Evolutionary conservation across 306 rosid species (phyloP).

Genomic region (Gynostemma pentaphyllum): DNA sequence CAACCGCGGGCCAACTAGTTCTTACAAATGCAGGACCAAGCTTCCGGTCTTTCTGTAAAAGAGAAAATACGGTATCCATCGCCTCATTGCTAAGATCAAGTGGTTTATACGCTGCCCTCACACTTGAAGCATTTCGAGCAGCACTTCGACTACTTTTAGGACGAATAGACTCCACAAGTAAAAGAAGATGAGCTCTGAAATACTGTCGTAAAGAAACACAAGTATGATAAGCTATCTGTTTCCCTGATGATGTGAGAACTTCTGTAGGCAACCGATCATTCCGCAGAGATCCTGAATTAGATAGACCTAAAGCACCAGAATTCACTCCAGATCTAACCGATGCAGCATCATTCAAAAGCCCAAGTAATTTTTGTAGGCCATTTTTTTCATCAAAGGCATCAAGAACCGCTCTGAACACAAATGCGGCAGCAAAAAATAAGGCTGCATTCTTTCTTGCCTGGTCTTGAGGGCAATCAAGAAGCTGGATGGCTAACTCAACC

Average conservation of each 20-base stretch:
- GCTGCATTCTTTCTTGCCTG: conserved; percentile 94
- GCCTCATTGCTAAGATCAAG: conserved; percentile 90
- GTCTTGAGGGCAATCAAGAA: conserved; percentile 81
- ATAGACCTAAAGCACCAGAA: conserved; percentile 59
- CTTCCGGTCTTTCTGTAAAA: conserved; percentile 90
- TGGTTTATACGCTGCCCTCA: conserved; percentile 89
- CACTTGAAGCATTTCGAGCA: conserved; percentile 69
- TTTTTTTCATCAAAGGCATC: conserved; percentile 93
- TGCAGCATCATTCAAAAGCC: conserved; percentile 78
- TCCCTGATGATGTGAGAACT: conserved; percentile 86
- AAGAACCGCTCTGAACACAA: conserved; percentile 93
- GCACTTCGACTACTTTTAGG: conserved; percentile 81
- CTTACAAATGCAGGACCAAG: conserved; percentile 91
- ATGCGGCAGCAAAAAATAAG: conserved; percentile 78
- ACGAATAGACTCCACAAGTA: conserved; percentile 83
- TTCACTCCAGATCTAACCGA: conserved; percentile 83
- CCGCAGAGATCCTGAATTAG: conserved; percentile 59
- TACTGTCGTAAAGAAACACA: conserved; percentile 90
- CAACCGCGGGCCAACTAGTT: conserved; percentile 78
- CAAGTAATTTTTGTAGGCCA: conserved; percentile 73
- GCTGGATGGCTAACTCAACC: conserved; percentile 86
- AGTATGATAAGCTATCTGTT: conserved; percentile 91
- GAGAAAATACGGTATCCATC: conserved; percentile 72
- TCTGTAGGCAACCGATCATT: conserved; percentile 81
- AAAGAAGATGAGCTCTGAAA: conserved; percentile 87